These are phyloP conservation scores for Ceratocystis alfenasii DNA, from an alignment of 2,329 filamentous ascomycete species.

Conservation along the genomic window DNA sequence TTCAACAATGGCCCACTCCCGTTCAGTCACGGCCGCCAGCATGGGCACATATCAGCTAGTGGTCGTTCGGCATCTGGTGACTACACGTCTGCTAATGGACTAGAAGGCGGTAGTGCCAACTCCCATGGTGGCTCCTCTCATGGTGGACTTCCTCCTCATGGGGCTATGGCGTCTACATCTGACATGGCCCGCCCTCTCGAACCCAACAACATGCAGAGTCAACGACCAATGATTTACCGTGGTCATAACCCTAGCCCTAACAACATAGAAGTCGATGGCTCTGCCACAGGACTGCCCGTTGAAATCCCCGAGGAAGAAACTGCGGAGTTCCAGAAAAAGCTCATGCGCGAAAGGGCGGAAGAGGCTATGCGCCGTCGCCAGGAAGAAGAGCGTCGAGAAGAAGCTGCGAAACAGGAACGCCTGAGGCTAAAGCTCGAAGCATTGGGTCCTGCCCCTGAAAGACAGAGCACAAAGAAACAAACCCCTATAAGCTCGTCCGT, in stretches of 20 bases:
- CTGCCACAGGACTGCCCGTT: background rate
- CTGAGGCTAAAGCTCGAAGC: constrained; percentile 61
- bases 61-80: background rate
- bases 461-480: constrained; percentile 45
- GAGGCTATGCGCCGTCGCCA: constrained; percentile 54
- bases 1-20: constrained; percentile 18
- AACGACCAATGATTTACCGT: background rate
- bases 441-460: constrained; percentile 52
- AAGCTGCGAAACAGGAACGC: constrained; percentile 58
- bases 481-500: constrained; percentile 20
- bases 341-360: constrained; percentile 62
- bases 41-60: background rate
- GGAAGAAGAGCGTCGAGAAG: constrained; percentile 59
- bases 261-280: background rate
- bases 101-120: no score
- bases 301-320: constrained; percentile 37
- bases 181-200: background rate
- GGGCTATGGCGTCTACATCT: background rate
- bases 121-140: no score
- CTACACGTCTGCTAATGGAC: background rate
- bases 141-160: background rate
- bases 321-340: constrained; percentile 52
- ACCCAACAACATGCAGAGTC: background rate
- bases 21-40: constrained; percentile 9
- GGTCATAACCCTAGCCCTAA: background rate